Evolutionary conservation across 1,284 basidiomycete species (phyloP).

Genomic region (Fomitiporia mediterranea): DNA sequence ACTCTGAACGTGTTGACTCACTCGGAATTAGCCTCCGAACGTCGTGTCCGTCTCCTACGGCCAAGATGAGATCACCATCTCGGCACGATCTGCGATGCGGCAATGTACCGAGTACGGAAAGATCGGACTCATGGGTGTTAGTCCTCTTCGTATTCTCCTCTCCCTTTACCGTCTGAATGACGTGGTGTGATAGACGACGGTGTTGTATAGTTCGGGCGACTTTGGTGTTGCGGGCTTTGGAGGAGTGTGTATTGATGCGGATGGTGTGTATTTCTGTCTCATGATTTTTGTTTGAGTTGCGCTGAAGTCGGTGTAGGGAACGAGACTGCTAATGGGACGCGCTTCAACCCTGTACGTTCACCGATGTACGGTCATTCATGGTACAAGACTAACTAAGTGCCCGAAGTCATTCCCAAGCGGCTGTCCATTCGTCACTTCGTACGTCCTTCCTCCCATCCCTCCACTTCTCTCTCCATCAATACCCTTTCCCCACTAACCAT

Average conservation of each 20-base stretch:
- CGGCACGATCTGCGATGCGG: conserved; percentile 34
- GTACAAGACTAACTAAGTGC: no score
- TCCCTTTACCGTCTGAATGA: background rate
- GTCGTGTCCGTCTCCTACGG: conserved; percentile 40
- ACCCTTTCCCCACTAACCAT: no score
- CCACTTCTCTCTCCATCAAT: no score
- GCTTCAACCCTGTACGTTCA: conserved; percentile 28
- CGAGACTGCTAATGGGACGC: conserved; percentile 22
- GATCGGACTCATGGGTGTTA: conserved; percentile 31
- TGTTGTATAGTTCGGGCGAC: conserved; percentile 34
- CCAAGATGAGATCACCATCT: conserved; percentile 33
- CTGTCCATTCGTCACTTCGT: conserved; percentile 27
- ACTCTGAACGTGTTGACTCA: background rate
- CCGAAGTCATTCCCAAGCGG: conserved; percentile 29
- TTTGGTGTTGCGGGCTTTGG: conserved; percentile 30
- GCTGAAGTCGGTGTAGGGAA: no score
- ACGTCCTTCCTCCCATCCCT: background rate
- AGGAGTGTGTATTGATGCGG: conserved; percentile 26
- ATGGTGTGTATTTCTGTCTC: conserved; percentile 21
- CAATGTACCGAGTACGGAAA: conserved; percentile 42
- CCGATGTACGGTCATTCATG: background rate
- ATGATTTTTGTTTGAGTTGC: no score
- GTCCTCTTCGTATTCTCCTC: background rate
- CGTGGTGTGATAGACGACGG: conserved; percentile 23
- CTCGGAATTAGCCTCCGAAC: conserved; percentile 28